Base-by-base conservation (phyloP, 352 stramenopile genomes). In the Phytophthora kernoviae region DNA sequence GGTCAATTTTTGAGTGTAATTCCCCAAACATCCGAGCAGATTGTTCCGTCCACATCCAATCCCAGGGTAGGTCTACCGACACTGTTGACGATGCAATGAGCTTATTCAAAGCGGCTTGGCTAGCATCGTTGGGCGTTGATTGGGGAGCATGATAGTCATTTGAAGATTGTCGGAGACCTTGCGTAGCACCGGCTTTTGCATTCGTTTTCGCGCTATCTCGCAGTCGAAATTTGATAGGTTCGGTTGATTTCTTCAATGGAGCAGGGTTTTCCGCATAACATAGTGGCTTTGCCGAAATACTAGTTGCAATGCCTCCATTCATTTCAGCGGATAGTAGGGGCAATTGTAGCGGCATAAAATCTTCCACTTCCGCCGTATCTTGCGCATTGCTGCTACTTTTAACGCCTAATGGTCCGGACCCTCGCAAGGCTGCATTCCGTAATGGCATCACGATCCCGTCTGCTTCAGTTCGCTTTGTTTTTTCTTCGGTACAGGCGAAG, bases 21-120 rank as follows among this genome's bases (percentile, higher is more conserved):
- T 66, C 46, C 5, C 66, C 63, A 61, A 88, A 67, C 22, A 81
- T 32, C 1, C 48, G 54, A 30, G 52, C 56, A 2, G 77, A 73
- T 36, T 88, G 73, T 39, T 87, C 79, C 45, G 73, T 78, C 46
- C 69, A 75, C 26, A 79, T 50, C 80, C 80, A 92, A 62, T 90
- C 77, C 65, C 75, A 77, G 9, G 83, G 79, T 1, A 90, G 32
- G 0, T 53, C 62, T 11, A 58, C 59, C 8, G 75, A 69, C 5
- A 88, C 50, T 0, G 79, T 87, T 11, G 80, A 75, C 15, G 58
- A 78, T n/a, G 75, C 20, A 7, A 87, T 56, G 4, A 81, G 58
- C 14, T 69, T 70, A 42, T 77, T 86, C 37, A 91, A 52, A 32
- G 21, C 46, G 36, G 47, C 51, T 45, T 57, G 15, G 30, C 18